Evolutionary conservation across 1,139 yeast genomes (phyloP).

Genomic region (Pichia sp.): DNA sequence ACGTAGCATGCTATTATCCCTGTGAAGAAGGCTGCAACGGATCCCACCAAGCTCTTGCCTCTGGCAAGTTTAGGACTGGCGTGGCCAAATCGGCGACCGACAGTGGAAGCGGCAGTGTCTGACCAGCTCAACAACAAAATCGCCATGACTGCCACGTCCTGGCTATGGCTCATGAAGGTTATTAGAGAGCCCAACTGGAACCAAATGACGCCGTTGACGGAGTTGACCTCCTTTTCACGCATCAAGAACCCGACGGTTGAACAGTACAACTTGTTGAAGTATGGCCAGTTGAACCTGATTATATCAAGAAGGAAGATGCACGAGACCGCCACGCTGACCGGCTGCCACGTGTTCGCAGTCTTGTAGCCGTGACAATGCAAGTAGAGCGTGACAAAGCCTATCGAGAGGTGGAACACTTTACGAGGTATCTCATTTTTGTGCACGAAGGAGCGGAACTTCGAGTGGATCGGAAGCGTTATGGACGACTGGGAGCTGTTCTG

Average conservation of each 20-base stretch:
- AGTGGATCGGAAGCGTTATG: constrained; percentile 19
- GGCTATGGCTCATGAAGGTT: constrained; percentile 66
- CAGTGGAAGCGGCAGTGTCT: constrained; percentile 93
- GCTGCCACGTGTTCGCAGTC: constrained; percentile 53
- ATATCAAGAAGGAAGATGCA: constrained; percentile 62
- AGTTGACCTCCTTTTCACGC: constrained; percentile 71
- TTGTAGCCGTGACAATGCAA: constrained; percentile 63
- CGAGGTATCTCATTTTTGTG: constrained; percentile 83
- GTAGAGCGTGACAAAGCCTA: constrained; percentile 74
- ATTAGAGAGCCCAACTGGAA: constrained; percentile 72
- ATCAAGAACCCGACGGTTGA: constrained; percentile 69
- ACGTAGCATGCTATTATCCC: constrained; percentile 64
- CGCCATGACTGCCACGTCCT: constrained; percentile 75
- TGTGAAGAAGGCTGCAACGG: constrained; percentile 74
- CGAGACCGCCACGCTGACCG: constrained; percentile 51
- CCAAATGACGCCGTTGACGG: constrained; percentile 81
- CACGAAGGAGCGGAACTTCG: constrained; percentile 26
- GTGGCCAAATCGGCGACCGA: constrained; percentile 81
- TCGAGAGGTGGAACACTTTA: constrained; percentile 79
- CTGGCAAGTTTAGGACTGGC: constrained; percentile 72
- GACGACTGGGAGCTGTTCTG: background rate
- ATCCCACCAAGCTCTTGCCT: constrained; percentile 84
- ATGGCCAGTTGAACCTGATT: constrained; percentile 57
- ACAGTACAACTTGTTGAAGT: constrained; percentile 62
- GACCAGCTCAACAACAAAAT: constrained; percentile 89